phyloP scores from a whole-genome alignment of 106 monocot genomes.

The Apostasia shenzhenica region DNA sequence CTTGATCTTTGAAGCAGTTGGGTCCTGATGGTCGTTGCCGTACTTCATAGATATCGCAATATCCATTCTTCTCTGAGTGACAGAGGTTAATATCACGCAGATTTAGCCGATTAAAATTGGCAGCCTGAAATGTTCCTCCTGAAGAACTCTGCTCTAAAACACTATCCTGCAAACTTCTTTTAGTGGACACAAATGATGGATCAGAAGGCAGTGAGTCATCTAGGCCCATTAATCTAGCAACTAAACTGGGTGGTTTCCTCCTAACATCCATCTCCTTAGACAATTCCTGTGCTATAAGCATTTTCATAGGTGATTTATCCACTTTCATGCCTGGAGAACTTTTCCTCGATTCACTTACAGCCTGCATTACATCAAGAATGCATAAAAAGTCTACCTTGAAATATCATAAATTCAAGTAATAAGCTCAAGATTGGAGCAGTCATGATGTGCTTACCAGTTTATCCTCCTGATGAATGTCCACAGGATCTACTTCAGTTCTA shows the following conservation, averaged over 20 bases:
- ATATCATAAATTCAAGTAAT: neutral
- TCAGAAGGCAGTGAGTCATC: slow-evolving; percentile 33
- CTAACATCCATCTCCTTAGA: slow-evolving; percentile 20
- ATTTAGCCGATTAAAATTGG: neutral
- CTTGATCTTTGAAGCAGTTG: slow-evolving; percentile 5
- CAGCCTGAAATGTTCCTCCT: neutral
- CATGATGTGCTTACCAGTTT: slow-evolving; percentile 25
- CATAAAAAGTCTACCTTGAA: neutral
- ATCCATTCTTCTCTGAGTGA: slow-evolving; percentile 7
- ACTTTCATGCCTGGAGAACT: slow-evolving; percentile 18
- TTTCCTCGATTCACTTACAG: slow-evolving; percentile 11
- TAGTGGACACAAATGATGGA: neutral
- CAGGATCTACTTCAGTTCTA: slow-evolving; percentile 17
- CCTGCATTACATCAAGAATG: slow-evolving; percentile 9
- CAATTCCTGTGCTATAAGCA: slow-evolving; percentile 46
- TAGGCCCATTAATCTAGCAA: slow-evolving; percentile 69
- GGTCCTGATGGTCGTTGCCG: slow-evolving; percentile 15
- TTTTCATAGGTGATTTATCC: slow-evolving; percentile 34
- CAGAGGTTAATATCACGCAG: neutral
- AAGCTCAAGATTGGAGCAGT: no score
- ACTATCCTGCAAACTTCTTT: slow-evolving; percentile 4
- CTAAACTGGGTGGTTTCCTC: slow-evolving; percentile 29
- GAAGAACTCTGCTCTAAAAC: neutral
- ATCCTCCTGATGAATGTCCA: slow-evolving; percentile 18
- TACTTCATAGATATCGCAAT: slow-evolving; percentile 21